Base-by-base conservation (phyloP, 129 eudicot species). In the Pittosporum tobira region DNA sequence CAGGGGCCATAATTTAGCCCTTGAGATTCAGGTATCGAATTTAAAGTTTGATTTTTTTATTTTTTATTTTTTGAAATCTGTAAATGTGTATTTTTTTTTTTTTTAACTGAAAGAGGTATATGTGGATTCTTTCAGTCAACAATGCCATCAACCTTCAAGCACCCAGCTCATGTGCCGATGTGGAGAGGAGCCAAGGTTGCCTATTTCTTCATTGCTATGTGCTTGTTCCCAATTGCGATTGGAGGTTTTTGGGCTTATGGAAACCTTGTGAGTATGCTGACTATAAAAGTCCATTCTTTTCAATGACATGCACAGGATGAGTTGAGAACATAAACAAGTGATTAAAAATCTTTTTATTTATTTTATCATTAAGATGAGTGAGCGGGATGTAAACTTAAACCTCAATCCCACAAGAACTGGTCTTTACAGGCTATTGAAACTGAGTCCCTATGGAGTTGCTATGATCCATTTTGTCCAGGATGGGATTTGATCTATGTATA, bases 231-330 rank as follows among this genome's bases (percentile, higher is more conserved):
- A 0, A 69, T 91, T 47, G 94, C 98, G 21, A 91, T 91, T 62
- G 98, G 98, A 25, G 98, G 98, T 26, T 91, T 83, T 24, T 91
- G 98, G 98, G 95, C 98, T 40, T 91, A 91, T 6, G 98, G 98
- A 61, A 91, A 83, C 71, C 96, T 78, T 7, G 98, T 91, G 75
- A 80, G 88, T 75, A 26, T 19, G 48, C 64, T 7, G 22, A 30
- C 25, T 2, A 5, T 1, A n/a, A 3, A 45, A 45, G 8, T 15
- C 18, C 21, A 45, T 45, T 45, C 21, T 6, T 40, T 9, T 12
- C 40, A 34, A 34, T 40, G 11, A 40, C 4, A 0, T 40, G 46
- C 15, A 6, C 46, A 12, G 46, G 46, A 40, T 40, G 46, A 12
- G 16, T 40, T 14, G 3, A 40, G 16, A 40, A 40, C 14, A 40